Percentiles rank a stretch among this genome's conserved stretches.
Evolutionary conservation across 2,329 filamentous ascomycete species (phyloP).

Genomic region (Fusarium veterinarium): DNA sequence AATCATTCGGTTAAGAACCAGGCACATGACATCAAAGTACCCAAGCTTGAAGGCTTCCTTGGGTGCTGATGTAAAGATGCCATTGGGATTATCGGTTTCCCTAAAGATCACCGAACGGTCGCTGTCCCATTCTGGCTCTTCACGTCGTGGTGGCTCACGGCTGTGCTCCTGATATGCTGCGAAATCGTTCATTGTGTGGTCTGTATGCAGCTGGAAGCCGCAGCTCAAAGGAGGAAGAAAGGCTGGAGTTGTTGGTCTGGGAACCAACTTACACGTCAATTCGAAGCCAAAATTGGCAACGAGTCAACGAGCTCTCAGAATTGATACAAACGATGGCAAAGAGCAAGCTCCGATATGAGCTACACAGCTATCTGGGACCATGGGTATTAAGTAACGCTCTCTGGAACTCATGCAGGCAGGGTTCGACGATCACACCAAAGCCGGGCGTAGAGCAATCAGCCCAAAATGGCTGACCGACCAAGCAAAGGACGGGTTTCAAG

Average conservation of each 20-base stretch:
- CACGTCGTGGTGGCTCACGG: constrained; percentile 2
- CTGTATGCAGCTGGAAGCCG: not conserved
- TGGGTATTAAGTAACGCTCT: constrained; percentile 43
- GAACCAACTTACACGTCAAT: not conserved
- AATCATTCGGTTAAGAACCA: constrained; percentile 53
- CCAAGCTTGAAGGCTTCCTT: constrained; percentile 51
- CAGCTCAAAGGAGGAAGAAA: not conserved
- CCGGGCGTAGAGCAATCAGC: constrained; percentile 35
- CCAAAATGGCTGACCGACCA: constrained; percentile 13
- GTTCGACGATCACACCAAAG: constrained; percentile 29
- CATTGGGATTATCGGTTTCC: constrained; percentile 37
- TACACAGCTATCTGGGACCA: constrained; percentile 20
- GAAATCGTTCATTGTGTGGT: constrained; percentile 46
- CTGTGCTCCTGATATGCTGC: constrained; percentile 30
- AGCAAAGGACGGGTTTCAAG: constrained; percentile 7
- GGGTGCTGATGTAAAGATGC: constrained; percentile 50
- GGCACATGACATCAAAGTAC: constrained; percentile 51
- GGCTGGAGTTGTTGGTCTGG: not conserved
- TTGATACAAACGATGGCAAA: constrained; percentile 4
- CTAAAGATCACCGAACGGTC: constrained; percentile 32
- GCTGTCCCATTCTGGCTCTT: constrained; percentile 24
- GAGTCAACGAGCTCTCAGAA: not conserved
- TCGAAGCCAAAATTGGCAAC: constrained; percentile 11
- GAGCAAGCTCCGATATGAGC: not conserved
- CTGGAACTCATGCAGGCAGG: constrained; percentile 8